These are phyloP conservation scores for Metarhizium anisopliae DNA, from an alignment of 2,329 filamentous ascomycete genomes.

Conservation along the genomic window DNA sequence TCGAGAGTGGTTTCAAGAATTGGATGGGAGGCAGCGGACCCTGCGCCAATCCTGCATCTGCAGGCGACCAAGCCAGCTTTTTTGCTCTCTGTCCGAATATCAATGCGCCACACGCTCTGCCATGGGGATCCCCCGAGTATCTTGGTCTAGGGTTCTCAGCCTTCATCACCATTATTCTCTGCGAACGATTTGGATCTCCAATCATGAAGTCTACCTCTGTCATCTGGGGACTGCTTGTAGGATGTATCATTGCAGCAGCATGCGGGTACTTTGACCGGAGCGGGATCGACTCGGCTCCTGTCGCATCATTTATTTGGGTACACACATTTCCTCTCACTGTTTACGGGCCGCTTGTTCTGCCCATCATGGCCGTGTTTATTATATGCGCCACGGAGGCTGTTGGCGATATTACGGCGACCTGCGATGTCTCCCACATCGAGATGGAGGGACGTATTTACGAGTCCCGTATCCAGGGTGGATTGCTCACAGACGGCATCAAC, in stretches of 20 bases:
- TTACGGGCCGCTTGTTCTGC: conserved; percentile 66
- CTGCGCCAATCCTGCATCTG: conserved; percentile 38
- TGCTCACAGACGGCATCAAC: conserved; percentile 69
- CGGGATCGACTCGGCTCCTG: conserved; percentile 63
- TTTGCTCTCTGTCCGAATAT: conserved; percentile 59
- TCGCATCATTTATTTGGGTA: conserved; percentile 69
- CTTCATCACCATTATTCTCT: conserved; percentile 70
- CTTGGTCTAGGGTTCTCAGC: conserved; percentile 73
- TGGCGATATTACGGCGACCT: conserved; percentile 72
- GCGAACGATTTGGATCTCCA: conserved; percentile 71
- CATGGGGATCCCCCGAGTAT: conserved; percentile 72
- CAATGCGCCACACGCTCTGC: conserved; percentile 59
- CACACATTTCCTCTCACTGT: conserved; percentile 65
- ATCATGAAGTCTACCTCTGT: conserved; percentile 79
- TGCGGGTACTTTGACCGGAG: conserved; percentile 69
- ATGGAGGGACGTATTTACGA: conserved; percentile 66
- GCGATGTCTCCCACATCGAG: conserved; percentile 68
- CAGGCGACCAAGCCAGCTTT: conserved; percentile 28
- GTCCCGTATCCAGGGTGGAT: conserved; percentile 68
- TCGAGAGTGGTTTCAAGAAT: conserved; percentile 62
- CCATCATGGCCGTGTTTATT: conserved; percentile 60
- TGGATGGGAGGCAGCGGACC: conserved; percentile 68
- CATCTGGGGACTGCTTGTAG: conserved; percentile 62
- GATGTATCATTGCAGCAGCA: conserved; percentile 71
- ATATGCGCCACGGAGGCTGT: conserved; percentile 73